Conservation (phyloP, 73 alveolate species). For the Tetrahymena borealis region DNA sequence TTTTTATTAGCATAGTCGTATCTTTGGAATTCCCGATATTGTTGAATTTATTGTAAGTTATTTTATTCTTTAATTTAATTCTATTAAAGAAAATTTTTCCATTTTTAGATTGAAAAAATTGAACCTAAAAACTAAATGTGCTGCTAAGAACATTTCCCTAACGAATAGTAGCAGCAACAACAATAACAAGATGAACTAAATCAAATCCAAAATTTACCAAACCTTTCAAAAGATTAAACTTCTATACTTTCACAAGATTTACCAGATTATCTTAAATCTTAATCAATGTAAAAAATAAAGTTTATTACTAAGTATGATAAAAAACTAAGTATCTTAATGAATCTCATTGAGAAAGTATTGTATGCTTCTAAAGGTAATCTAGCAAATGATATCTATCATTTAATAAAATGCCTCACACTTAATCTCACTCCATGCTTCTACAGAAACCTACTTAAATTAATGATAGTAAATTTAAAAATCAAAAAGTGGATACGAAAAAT, state of each 20-base stretch:
- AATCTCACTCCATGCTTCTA: background rate
- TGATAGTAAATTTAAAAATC: background rate
- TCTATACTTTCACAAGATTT: no score
- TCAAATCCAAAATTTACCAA: no score
- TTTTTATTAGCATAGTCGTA: background rate
- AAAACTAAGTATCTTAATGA: background rate
- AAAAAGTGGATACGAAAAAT: background rate
- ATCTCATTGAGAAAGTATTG: background rate
- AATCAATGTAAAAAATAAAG: background rate
- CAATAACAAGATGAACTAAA: no score
- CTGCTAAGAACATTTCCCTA: background rate
- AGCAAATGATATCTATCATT: background rate
- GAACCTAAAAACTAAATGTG: background rate
- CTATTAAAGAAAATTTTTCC: background rate
- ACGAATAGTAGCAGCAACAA: background rate
- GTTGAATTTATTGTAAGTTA: background rate
- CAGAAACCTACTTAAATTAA: background rate
- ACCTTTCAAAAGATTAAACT: no score
- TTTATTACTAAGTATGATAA: background rate
- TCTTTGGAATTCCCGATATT: background rate
- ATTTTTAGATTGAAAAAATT: background rate
- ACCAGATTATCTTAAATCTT: no score
- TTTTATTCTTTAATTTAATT: background rate
- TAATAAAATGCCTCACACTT: background rate
- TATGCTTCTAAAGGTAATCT: background rate